phyloP scores from a whole-genome alignment of 805 yeast genomes.

The Zygosaccharomyces bisporus region DNA sequence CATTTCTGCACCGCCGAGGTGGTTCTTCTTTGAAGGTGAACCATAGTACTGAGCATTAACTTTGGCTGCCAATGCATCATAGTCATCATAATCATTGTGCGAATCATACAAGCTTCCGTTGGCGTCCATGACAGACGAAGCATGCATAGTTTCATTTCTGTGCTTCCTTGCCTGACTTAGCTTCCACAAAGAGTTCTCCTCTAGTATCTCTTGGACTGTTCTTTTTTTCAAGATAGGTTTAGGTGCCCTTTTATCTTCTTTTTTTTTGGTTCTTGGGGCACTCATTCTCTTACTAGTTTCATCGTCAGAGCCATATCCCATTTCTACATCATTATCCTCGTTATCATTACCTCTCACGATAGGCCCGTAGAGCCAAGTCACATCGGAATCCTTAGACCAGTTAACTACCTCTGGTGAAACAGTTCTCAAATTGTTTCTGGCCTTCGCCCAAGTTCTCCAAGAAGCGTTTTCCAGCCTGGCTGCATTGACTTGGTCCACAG shows the following conservation, averaged over 20 bases:
- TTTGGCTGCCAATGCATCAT: constrained; percentile 35
- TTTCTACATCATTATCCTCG: constrained; percentile 16
- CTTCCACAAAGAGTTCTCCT: constrained; percentile 38
- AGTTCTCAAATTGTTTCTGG: constrained; percentile 70
- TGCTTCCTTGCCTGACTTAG: constrained; percentile 58
- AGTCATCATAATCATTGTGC: constrained; percentile 32
- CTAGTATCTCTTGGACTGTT: constrained; percentile 71
- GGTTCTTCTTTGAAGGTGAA: not conserved
- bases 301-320: constrained; percentile 41
- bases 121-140: constrained; percentile 28
- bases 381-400: constrained; percentile 97
- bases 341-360: constrained; percentile 28
- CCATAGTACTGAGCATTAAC: constrained; percentile 36
- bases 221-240: constrained; percentile 89
- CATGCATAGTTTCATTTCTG: constrained; percentile 36
- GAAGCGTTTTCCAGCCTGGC: constrained; percentile 85
- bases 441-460: constrained; percentile 98
- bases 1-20: not conserved
- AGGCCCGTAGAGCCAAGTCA: constrained; percentile 98
- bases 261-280: constrained; percentile 14
- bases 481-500: constrained; percentile 67
- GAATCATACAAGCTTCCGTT: constrained; percentile 13
- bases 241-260: constrained; percentile 34
- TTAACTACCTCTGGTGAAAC: constrained; percentile 88
- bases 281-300: constrained; percentile 35